These are phyloP conservation scores for Kondoa malvinella DNA, from an alignment of 768 basidiomycete species.

Conservation along the genomic window DNA sequence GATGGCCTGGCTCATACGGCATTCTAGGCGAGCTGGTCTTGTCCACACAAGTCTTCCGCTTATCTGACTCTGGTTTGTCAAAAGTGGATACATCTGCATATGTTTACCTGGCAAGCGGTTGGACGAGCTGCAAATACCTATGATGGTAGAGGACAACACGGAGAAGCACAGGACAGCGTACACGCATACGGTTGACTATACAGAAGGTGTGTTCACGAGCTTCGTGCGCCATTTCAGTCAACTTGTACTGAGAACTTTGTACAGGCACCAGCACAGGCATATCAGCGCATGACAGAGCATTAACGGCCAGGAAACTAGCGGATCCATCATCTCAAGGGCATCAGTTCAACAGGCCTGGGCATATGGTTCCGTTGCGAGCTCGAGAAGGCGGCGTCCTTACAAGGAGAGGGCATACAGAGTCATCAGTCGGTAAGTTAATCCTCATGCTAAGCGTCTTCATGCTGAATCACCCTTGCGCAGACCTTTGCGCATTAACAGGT, in stretches of 20 bases:
- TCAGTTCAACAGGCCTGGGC: constrained; percentile 83
- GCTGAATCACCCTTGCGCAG: constrained; percentile 32
- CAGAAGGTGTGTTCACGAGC: constrained; percentile 45
- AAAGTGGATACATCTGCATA: constrained; percentile 87
- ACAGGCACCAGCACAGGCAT: constrained; percentile 87
- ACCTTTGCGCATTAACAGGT: constrained; percentile 62
- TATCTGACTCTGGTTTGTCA: background rate
- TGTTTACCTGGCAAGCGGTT: constrained; percentile 61
- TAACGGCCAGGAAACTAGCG: constrained; percentile 71
- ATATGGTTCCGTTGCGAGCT: constrained; percentile 83
- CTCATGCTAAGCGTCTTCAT: background rate
- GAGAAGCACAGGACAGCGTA: constrained; percentile 88
- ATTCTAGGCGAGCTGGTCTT: constrained; percentile 54
- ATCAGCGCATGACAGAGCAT: constrained; percentile 80
- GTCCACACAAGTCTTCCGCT: background rate
- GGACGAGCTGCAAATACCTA: constrained; percentile 59
- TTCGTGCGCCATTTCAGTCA: background rate
- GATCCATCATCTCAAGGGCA: constrained; percentile 37
- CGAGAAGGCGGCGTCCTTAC: constrained; percentile 64
- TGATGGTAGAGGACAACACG: constrained; percentile 85
- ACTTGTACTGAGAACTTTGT: background rate
- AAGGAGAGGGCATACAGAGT: constrained; percentile 88
- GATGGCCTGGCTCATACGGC: constrained; percentile 98
- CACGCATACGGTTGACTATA: constrained; percentile 87
- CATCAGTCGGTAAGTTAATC: constrained; percentile 43